Evolutionary conservation across 2,329 filamentous ascomycete species (phyloP).

Genomic region (Cordyceps tenuipes): DNA sequence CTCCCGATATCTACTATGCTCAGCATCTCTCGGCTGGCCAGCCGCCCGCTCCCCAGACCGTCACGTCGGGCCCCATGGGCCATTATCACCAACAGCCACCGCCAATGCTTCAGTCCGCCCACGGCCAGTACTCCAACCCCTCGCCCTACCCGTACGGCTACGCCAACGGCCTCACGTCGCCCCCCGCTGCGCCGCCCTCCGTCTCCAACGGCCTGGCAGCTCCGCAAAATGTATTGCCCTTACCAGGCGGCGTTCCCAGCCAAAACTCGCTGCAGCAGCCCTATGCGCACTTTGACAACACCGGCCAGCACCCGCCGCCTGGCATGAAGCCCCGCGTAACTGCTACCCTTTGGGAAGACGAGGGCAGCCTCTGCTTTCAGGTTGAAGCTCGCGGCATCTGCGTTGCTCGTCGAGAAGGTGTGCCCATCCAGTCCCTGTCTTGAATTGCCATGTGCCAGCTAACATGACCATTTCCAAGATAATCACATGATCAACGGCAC

Average conservation of each 20-base stretch:
- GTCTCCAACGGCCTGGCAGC: conserved; percentile 62
- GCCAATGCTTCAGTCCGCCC: conserved; percentile 63
- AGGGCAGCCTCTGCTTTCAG: conserved; percentile 95
- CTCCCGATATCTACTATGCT: conserved; percentile 79
- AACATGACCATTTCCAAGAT: conserved; percentile 35
- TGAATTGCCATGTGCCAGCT: background rate
- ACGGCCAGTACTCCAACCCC: conserved; percentile 57
- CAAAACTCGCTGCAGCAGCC: conserved; percentile 43
- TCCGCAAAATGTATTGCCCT: conserved; percentile 56
- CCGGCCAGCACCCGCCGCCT: conserved; percentile 84
- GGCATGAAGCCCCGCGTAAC: conserved; percentile 96
- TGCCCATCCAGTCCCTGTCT: conserved; percentile 17
- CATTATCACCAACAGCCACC: conserved; percentile 78
- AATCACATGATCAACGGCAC: conserved; percentile 99
- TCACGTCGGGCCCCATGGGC: conserved; percentile 62
- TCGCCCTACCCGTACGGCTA: conserved; percentile 67
- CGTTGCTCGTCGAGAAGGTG: conserved; percentile 87
- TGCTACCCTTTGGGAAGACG: conserved; percentile 95
- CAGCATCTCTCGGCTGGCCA: conserved; percentile 72
- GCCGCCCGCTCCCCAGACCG: conserved; percentile 65
- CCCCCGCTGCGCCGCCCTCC: conserved; percentile 58
- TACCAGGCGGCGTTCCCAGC: conserved; percentile 48
- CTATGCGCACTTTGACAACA: conserved; percentile 64
- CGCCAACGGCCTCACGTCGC: conserved; percentile 69
- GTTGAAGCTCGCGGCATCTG: conserved; percentile 95